These are phyloP conservation scores for Aspergillus cristatus DNA, from an alignment of 495 filamentous ascomycete genomes.

Conservation along the genomic window DNA sequence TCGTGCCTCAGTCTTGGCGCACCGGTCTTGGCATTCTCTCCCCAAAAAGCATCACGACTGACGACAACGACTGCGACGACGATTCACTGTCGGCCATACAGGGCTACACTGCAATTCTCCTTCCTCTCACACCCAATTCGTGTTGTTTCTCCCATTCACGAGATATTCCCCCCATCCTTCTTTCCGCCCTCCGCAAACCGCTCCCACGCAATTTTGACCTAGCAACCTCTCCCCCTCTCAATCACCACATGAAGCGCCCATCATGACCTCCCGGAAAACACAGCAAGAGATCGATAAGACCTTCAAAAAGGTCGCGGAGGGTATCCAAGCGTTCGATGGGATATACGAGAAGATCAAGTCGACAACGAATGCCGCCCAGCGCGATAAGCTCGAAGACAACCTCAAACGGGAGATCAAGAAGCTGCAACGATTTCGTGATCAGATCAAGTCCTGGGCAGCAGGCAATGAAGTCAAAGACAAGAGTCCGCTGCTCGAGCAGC, in stretches of 20 bases:
- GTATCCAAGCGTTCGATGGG: conserved; percentile 81
- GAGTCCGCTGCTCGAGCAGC: conserved; percentile 81
- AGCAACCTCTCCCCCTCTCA: conserved; percentile 3
- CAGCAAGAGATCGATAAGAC: conserved; percentile 96
- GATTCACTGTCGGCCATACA: no score
- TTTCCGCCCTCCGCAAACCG: conserved; percentile 2
- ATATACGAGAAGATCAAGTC: conserved; percentile 95
- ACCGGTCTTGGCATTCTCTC: no score
- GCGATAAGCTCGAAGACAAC: conserved; percentile 95
- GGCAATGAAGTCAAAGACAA: conserved; percentile 99
- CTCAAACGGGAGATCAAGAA: conserved; percentile 99
- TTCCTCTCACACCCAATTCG: no score
- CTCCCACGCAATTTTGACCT: conserved; percentile 2
- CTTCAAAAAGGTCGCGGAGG: conserved; percentile 94
- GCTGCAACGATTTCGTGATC: conserved; percentile 89
- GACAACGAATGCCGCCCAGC: conserved; percentile 84
- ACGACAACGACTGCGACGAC: no score
- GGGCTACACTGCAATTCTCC: no score
- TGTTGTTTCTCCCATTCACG: no score
- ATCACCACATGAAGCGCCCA: conserved; percentile 7
- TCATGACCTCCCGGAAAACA: conserved; percentile 90
- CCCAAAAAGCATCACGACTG: no score
- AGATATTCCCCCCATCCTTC: no score
- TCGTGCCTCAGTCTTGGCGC: no score
- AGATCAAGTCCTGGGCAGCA: conserved; percentile 98